Percentiles rank a stretch among this genome's conserved stretches.
These are phyloP conservation scores for Chrysanthemum makinoi DNA, from an alignment of 129 eudicot genomes.

Conservation along the genomic window DNA sequence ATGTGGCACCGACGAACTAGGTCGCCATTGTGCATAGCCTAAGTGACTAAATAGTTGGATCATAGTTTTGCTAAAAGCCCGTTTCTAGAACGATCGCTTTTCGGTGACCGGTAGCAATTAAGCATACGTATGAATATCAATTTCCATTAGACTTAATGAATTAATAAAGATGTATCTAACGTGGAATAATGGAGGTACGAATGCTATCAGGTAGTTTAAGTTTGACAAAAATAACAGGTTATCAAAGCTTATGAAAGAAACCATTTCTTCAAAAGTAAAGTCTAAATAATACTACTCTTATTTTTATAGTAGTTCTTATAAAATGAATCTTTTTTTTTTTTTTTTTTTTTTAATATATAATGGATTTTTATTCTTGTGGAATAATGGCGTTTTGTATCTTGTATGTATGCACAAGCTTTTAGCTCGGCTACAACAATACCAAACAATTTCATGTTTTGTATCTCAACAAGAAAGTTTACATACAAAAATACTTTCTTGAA, in stretches of 20 bases:
- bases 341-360: not conserved
- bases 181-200: not conserved
- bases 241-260: constrained; percentile 7
- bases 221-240: constrained; percentile 11
- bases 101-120: not conserved
- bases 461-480: too few species aligned
- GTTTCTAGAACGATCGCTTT: not conserved
- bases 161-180: too few species aligned
- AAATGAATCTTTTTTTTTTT: not conserved
- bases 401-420: too few species aligned
- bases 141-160: not conserved
- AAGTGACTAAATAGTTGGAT: too few species aligned
- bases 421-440: too few species aligned
- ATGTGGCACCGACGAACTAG: too few species aligned
- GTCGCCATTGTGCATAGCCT: too few species aligned
- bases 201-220: not conserved
- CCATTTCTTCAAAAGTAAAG: not conserved
- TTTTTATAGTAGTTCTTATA: not conserved
- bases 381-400: too few species aligned
- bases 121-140: not conserved
- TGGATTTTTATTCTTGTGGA: too few species aligned
- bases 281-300: not conserved
- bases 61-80: too few species aligned
- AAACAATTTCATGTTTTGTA: too few species aligned
- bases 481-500: too few species aligned